Evolutionary conservation across 495 filamentous ascomycete species (phyloP), one percentile per base, ranked within the genome.

Genomic region (Penicillium lagena): DNA sequence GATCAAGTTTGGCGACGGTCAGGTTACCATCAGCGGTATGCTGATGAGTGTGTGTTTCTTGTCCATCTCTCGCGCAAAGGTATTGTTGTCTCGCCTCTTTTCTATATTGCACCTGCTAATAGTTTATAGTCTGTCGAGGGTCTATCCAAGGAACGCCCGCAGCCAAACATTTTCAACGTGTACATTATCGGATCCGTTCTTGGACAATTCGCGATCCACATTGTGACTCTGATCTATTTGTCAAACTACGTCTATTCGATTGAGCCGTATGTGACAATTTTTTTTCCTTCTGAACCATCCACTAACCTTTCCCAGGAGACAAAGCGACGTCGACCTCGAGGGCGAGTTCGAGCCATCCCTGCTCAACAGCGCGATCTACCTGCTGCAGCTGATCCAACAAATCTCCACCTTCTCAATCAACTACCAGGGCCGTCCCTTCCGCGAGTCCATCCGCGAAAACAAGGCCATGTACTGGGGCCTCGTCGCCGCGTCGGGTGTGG

Each of bases 41-140:
- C 80, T 99, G 66, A 96, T 99, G 94, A 96, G 90, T 62, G 93
- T 99, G 40, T 99, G 93, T 75, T 99, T 97, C 75, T 71, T 99
- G 58, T 95, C 88, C 22, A 91, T 99, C 54, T 97, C 93, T 14
- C 82, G 93, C 36, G 93, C 93, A 33, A 91, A 85, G 79, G 82
- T 84, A 68, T 52, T 66, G 57, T 22, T 6, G 15, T 35, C n/a
- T 31, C 30, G 46, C 15, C 37, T 27, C 28, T 11, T 10, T n/a
- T 29, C 11, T 22, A 33, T 12, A 43, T 14, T 6, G 15, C 29
- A 34, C 27, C 12, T 27, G 9, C 15, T 41, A 38, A 56, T 71
- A 50, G 72, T 51, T 33, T 29, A 2, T 42, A 87, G 78, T 86
- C 90, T 39, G 94, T 99, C 37, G 93, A 97, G 70, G 83, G 83